Percentiles rank a stretch among this genome's conserved stretches.
Conservation (phyloP, 208 protist species). For the Polymyxa betae region DNA sequence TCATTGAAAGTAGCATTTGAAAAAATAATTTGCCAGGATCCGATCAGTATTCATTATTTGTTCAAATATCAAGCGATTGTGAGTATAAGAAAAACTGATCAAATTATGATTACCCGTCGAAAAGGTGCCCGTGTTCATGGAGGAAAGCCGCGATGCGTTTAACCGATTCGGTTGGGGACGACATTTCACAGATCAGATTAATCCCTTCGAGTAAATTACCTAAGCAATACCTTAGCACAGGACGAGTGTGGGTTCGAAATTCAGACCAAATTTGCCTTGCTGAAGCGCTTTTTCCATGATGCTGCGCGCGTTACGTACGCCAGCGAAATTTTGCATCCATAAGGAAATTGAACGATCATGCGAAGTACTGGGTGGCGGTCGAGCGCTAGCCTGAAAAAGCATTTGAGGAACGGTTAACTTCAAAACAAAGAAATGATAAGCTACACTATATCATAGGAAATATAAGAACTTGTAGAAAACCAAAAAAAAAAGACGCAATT, state of each 20-base stretch:
- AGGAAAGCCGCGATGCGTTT: neutral
- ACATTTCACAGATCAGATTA: slow-evolving; percentile 25
- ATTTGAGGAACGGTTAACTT: no score
- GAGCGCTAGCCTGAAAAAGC: no score
- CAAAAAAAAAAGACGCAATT: no score
- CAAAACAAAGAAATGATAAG: no score
- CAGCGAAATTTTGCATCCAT: neutral
- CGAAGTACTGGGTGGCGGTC: no score
- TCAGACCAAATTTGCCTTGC: slow-evolving; percentile 4
- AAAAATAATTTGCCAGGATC: no score
- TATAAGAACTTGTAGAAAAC: no score
- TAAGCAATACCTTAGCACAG: neutral
- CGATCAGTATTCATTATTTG: no score
- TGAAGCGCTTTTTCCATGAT: slow-evolving; percentile 43
- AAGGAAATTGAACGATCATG: neutral
- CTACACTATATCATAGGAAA: no score
- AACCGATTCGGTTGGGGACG: slow-evolving; percentile 17
- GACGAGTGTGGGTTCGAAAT: neutral
- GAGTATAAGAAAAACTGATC: no score
- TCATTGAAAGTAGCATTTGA: no score
- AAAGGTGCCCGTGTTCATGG: slow-evolving; percentile 26
- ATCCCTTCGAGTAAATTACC: slow-evolving; percentile 43
- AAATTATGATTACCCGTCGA: slow-evolving; percentile 24
- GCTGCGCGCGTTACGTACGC: neutral
- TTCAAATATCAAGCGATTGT: neutral